Conservation (phyloP, 2,329 filamentous ascomycete species). For the Scedosporium minutisporum region DNA sequence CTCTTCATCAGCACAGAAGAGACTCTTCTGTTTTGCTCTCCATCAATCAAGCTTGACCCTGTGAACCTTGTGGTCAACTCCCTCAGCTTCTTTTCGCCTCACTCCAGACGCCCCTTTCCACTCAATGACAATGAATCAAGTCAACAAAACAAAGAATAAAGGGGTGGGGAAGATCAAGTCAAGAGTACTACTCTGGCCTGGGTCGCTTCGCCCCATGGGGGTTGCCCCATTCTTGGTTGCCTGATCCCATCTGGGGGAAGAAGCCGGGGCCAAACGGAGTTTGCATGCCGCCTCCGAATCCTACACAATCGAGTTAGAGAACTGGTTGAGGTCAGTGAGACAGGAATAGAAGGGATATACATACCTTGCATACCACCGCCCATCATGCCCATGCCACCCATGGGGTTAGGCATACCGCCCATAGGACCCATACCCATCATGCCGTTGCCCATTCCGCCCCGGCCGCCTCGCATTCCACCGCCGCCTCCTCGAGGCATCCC, state of each 20-base stretch:
- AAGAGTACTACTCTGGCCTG: conserved; percentile 49
- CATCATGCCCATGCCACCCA: conserved; percentile 30
- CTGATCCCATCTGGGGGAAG: conserved; percentile 45
- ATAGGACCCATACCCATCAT: conserved; percentile 34
- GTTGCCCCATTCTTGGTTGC: conserved; percentile 59
- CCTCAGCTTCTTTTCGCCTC: not conserved
- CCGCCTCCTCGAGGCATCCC: conserved; percentile 33
- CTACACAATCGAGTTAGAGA: conserved; percentile 19
- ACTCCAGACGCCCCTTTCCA: not conserved
- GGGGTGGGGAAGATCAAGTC: not conserved
- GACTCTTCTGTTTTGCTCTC: not conserved
- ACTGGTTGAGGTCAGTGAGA: conserved; percentile 8
- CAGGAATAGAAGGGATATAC: conserved; percentile 22
- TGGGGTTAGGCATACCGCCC: conserved; percentile 19
- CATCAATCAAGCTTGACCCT: not conserved
- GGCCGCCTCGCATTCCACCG: conserved; percentile 40
- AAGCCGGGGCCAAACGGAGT: conserved; percentile 66
- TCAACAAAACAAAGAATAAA: not conserved
- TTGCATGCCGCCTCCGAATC: conserved; percentile 51
- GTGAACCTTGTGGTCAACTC: not conserved
- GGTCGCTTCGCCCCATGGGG: conserved; percentile 74
- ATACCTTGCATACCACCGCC: conserved; percentile 35
- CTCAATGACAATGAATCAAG: not conserved
- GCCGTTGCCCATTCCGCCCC: conserved; percentile 35
- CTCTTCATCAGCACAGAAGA: not conserved